A percentile compares a stretch with the other conserved stretches of the same genome.
These are phyloP conservation scores for Fragaria nilgerrensis DNA, from an alignment of 306 rosid species.

Conservation along the genomic window DNA sequence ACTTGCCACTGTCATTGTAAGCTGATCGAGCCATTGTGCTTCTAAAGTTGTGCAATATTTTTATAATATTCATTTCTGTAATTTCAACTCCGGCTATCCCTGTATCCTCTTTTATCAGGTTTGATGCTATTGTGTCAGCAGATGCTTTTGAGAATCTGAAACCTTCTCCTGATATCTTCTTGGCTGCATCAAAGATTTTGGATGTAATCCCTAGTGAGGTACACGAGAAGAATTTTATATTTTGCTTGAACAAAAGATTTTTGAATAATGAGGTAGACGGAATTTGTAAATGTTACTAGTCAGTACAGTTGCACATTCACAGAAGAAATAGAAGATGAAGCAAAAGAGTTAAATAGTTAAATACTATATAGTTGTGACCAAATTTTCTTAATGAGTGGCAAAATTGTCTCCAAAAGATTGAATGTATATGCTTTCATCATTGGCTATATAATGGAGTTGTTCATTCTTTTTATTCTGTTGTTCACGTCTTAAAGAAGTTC, in stretches of 20 bases:
- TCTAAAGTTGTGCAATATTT: constrained; percentile 4
- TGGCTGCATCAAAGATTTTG: constrained; percentile 82
- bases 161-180: constrained; percentile 95
- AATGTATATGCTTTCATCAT: constrained; percentile 17
- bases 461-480: not conserved
- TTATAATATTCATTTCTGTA: not conserved
- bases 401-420: not conserved
- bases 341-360: not conserved
- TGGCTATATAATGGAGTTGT: constrained; percentile 8
- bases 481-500: not conserved
- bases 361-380: not conserved
- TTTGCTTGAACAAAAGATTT: constrained; percentile 1
- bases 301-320: not conserved
- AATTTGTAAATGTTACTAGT: not conserved
- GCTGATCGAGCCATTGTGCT: constrained; percentile 20
- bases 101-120: constrained; percentile 59
- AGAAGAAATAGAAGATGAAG: not conserved
- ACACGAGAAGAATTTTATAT: constrained; percentile 22
- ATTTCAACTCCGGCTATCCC: constrained; percentile 7
- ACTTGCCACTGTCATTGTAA: constrained; percentile 83
- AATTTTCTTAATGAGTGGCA: constrained; percentile 9
- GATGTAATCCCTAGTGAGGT: constrained; percentile 77
- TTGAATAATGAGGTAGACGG: not conserved
- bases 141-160: constrained; percentile 98
- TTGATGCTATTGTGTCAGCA: constrained; percentile 88